Conservation (phyloP, 1,139 yeast species). For the Blastobotrys indianensis region DNA sequence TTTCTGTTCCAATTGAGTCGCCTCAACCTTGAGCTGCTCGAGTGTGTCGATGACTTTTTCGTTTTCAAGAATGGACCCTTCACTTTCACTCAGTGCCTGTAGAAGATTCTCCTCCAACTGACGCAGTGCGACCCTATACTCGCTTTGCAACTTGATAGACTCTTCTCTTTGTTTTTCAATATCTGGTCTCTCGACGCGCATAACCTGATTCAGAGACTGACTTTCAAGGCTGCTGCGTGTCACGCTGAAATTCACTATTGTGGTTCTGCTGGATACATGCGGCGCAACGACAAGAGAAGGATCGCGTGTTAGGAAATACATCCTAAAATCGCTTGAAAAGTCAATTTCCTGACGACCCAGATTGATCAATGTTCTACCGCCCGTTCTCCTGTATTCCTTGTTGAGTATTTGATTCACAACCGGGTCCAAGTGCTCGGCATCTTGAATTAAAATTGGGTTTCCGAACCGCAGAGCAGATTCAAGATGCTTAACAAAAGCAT, state of each 20-base stretch:
- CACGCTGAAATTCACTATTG: slow-evolving; percentile 63
- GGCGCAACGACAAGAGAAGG: slow-evolving; percentile 45
- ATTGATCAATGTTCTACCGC: slow-evolving; percentile 61
- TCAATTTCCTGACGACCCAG: slow-evolving; percentile 65
- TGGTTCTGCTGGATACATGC: slow-evolving; percentile 56
- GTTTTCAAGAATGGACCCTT: slow-evolving; percentile 65
- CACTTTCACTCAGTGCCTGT: slow-evolving; percentile 49
- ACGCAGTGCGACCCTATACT: slow-evolving; percentile 50
- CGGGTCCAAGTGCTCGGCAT: slow-evolving; percentile 79
- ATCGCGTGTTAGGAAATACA: slow-evolving; percentile 60
- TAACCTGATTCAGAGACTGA: slow-evolving; percentile 54
- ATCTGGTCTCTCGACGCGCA: slow-evolving; percentile 58
- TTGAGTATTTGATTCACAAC: slow-evolving; percentile 56
- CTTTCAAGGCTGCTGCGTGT: slow-evolving; percentile 62
- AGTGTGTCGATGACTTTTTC: slow-evolving; percentile 54
- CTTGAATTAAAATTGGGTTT: slow-evolving; percentile 61
- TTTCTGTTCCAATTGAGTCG: slow-evolving; percentile 49
- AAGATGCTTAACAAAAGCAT: slow-evolving; percentile 59
- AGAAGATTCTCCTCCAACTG: slow-evolving; percentile 58
- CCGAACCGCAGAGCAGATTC: slow-evolving; percentile 87
- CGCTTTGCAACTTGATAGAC: slow-evolving; percentile 51
- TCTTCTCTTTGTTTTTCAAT: slow-evolving; percentile 54
- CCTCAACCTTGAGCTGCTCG: slow-evolving; percentile 60
- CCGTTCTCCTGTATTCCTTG: slow-evolving; percentile 55
- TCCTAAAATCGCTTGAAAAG: slow-evolving; percentile 54